Conservation (phyloP, 331 rosid species). For the Malus hybrid region DNA sequence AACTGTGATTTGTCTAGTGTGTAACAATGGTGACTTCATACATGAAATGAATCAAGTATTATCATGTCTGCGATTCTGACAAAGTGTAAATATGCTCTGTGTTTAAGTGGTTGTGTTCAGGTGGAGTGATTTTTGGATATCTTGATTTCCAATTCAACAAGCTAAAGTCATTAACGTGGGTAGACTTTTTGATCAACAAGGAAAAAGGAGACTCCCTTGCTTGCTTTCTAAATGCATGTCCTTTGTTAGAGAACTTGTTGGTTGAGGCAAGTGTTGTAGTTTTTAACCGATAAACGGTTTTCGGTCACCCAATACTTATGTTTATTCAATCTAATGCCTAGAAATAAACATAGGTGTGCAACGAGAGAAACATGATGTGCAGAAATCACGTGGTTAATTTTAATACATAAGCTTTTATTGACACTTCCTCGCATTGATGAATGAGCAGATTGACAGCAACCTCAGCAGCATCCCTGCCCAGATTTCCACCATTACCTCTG, state of each 20-base stretch:
- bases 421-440: neutral
- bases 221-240: constrained; percentile 21
- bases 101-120: constrained; percentile 17
- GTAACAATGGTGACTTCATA: too few relatives aligned
- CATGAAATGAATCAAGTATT: too few relatives aligned
- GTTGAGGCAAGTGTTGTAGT: neutral
- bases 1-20: too few relatives aligned
- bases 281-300: neutral
- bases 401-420: neutral
- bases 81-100: neutral
- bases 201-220: constrained; percentile 17
- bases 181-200: constrained; percentile 10
- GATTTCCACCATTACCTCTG: constrained; percentile 17
- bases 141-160: constrained; percentile 17
- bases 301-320: neutral
- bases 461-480: neutral
- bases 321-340: neutral
- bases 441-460: constrained; percentile 8
- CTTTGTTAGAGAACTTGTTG: neutral
- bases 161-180: constrained; percentile 10
- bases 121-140: constrained; percentile 15
- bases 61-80: too few relatives aligned
- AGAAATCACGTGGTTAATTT: neutral
- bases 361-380: neutral
- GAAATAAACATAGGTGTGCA: neutral